A percentile compares a stretch with the other conserved stretches of the same genome.
phyloP scores from a whole-genome alignment of 2,329 filamentous ascomycete genomes.

The Fusarium annulatum region DNA sequence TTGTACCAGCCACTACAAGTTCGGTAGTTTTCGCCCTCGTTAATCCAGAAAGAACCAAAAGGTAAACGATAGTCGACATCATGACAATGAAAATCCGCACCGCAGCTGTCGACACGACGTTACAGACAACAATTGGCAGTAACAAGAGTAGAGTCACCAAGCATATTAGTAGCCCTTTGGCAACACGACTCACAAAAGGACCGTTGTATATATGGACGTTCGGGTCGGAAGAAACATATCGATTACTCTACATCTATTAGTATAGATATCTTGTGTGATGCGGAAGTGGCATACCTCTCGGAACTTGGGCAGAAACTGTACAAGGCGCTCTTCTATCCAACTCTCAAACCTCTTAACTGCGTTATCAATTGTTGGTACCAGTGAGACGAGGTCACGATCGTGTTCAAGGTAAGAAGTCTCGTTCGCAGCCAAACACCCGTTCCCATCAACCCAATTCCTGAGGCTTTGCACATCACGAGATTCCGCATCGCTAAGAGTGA shows the following conservation, averaged over 20 bases:
- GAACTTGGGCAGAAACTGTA: neutral
- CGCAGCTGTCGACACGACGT: neutral
- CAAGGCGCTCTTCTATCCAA: slow-evolving; percentile 2
- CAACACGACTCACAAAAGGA: neutral
- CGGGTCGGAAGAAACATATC: neutral
- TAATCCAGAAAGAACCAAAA: neutral
- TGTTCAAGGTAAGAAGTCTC: neutral
- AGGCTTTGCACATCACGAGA: neutral
- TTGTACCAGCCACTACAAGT: neutral
- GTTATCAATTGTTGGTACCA: neutral
- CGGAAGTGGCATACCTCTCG: neutral
- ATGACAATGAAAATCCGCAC: neutral
- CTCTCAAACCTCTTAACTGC: neutral
- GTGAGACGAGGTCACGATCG: neutral
- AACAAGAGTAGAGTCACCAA: neutral
- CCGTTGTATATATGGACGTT: slow-evolving; percentile 5
- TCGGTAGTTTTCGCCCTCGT: neutral
- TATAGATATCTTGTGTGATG: neutral
- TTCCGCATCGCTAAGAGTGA: neutral
- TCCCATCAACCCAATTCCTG: neutral
- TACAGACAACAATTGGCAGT: slow-evolving; percentile 4
- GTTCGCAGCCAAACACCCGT: neutral
- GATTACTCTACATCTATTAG: neutral
- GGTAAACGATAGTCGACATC: neutral
- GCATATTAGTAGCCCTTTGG: neutral